A percentile compares a stretch with the other conserved stretches of the same genome.
phyloP scores from a whole-genome alignment of 2,329 filamentous ascomycete species.

The Exutisphaerella laricina region DNA sequence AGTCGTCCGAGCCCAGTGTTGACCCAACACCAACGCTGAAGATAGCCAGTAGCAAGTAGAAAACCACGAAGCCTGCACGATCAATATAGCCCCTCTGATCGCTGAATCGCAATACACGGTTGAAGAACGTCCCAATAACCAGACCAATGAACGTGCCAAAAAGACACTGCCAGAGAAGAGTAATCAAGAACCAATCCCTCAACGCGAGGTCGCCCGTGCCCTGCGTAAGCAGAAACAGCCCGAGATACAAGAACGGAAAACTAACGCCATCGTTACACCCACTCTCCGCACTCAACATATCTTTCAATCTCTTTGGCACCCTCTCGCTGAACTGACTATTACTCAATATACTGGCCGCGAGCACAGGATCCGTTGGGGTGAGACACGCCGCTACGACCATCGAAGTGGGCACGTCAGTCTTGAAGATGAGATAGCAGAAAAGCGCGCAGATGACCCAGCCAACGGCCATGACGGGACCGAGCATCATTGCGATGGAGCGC shows the following conservation, averaged over 20 bases:
- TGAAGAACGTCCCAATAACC: slow-evolving; percentile 44
- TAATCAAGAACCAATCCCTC: slow-evolving; percentile 50
- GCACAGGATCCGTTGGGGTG: slow-evolving; percentile 53
- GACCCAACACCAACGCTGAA: slow-evolving; percentile 49
- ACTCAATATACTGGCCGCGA: slow-evolving; percentile 50
- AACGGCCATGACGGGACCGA: slow-evolving; percentile 50
- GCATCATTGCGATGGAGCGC: slow-evolving; percentile 45
- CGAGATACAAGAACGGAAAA: slow-evolving; percentile 54
- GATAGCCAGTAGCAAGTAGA: slow-evolving; percentile 52
- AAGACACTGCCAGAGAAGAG: slow-evolving; percentile 51
- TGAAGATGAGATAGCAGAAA: slow-evolving; percentile 45
- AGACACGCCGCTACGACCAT: slow-evolving; percentile 51
- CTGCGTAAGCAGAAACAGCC: slow-evolving; percentile 42
- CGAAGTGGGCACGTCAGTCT: slow-evolving; percentile 42
- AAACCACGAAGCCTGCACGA: slow-evolving; percentile 47
- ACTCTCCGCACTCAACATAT: slow-evolving; percentile 50
- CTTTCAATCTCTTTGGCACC: slow-evolving; percentile 47
- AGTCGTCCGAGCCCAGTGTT: slow-evolving; percentile 51
- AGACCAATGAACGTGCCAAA: slow-evolving; percentile 46
- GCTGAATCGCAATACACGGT: slow-evolving; percentile 46
- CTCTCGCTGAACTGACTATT: slow-evolving; percentile 50
- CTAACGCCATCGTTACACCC: slow-evolving; percentile 53
- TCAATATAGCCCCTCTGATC: slow-evolving; percentile 44
- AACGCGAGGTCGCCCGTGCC: slow-evolving; percentile 36
- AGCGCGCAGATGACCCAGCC: slow-evolving; percentile 45